These are phyloP conservation scores for Penicillium cinerascens DNA, from an alignment of 495 filamentous ascomycete species.

Conservation along the genomic window DNA sequence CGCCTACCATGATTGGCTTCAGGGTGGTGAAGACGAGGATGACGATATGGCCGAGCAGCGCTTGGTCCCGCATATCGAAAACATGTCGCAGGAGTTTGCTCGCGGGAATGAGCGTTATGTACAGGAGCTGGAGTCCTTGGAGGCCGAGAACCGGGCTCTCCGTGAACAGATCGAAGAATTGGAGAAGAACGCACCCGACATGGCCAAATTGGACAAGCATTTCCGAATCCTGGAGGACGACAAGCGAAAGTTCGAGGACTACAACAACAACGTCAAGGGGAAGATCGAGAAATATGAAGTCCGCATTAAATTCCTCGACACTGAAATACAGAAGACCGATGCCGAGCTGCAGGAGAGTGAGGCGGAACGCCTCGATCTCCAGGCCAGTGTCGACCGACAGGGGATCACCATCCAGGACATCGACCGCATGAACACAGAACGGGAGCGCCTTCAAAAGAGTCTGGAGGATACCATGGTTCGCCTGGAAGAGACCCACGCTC, in stretches of 20 bases:
- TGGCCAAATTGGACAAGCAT: constrained; percentile 75
- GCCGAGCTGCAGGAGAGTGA: constrained; percentile 75
- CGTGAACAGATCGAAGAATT: constrained; percentile 83
- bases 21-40: constrained; percentile 70
- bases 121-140: constrained; percentile 76
- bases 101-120: constrained; percentile 72
- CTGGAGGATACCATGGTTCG: constrained; percentile 69
- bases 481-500: constrained; percentile 77
- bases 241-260: constrained; percentile 86
- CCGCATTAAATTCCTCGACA: constrained; percentile 69
- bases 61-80: constrained; percentile 77
- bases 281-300: constrained; percentile 80
- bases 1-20: constrained; percentile 91
- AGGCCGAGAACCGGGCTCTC: constrained; percentile 74
- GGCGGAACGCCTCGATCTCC: constrained; percentile 71
- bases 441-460: constrained; percentile 82
- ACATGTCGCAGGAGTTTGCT: constrained; percentile 89
- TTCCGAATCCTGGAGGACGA: constrained; percentile 88
- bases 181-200: constrained; percentile 76
- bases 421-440: constrained; percentile 94
- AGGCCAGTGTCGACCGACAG: constrained; percentile 81
- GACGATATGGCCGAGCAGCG: constrained; percentile 75
- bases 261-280: constrained; percentile 73
- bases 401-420: constrained; percentile 96
- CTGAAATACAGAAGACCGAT: constrained; percentile 75